Evolutionary conservation across 352 stramenopile genomes (phyloP), one percentile per base, ranked within the genome.

Genomic region (Phytophthora multivora): DNA sequence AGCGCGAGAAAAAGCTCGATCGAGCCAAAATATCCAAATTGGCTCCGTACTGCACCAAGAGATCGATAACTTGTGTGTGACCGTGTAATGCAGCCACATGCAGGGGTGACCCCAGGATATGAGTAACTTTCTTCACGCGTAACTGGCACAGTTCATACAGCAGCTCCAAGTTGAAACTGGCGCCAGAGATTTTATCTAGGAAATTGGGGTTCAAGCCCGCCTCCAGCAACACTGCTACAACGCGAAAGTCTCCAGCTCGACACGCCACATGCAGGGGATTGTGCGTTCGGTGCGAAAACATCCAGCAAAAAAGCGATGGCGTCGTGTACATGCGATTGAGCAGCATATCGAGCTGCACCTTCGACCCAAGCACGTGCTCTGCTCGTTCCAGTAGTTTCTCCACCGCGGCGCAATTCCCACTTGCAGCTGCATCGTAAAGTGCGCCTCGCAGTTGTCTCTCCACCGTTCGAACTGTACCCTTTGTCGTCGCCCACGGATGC

Each of bases 231-330:
- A 85, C 49, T 26, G 82, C 61, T 0, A 88, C 71, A 53, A 90
- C 83, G 28, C 55, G 59, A 13, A 85, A 67, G 60, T 95, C 82
- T 16, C 83, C 83, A 1, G 75, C 58, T 15, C 79, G 76, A 46
- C 83, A 90, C 18, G 84, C 86, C 2, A 88, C 77, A 41, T 93
- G 84, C 39, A 95, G 67, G 6, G 86, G 86, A 31, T 95, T 95
- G 41, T 75, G 68, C 12, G 80, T 86, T 13, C 73, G 79, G 59
- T 73, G 81, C n/a, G 80, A 86, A 31, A 95, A 91, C 26, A 81
- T 73, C 68, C 79, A 87, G 19, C 81, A 63, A 19, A 84, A 59
- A 8, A 90, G 60, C 23, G 68, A 68, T 8, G 86, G 80, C 7
- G 83, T 91, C 15, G 63, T 73, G 73, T 95, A 95, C 82, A 93